These are phyloP conservation scores for Gymnopus androsaceus DNA, from an alignment of 1,284 basidiomycete species.

Conservation along the genomic window DNA sequence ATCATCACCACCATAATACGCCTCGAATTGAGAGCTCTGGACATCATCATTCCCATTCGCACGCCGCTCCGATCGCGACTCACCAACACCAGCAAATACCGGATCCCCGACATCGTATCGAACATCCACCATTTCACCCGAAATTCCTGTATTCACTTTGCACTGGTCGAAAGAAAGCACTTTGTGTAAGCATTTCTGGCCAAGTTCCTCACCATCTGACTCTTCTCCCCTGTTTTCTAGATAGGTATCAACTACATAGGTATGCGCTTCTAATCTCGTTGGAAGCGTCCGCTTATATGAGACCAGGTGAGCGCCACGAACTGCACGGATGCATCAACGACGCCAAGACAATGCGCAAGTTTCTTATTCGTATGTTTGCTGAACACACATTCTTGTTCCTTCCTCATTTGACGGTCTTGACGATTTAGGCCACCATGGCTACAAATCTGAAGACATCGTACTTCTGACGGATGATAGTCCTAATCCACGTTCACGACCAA, in stretches of 20 bases:
- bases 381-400: neutral
- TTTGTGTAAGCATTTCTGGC: slow-evolving; percentile 53
- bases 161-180: slow-evolving; percentile 68
- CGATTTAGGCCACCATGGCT: slow-evolving; percentile 57
- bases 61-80: neutral
- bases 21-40: slow-evolving; percentile 1
- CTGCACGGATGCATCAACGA: slow-evolving; percentile 80
- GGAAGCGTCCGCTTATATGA: no score
- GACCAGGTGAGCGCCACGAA: slow-evolving; percentile 56
- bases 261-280: no score
- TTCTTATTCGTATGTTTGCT: slow-evolving; percentile 62
- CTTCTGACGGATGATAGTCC: slow-evolving; percentile 75
- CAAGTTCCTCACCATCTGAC: slow-evolving; percentile 9
- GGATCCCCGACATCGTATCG: neutral
- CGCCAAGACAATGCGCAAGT: slow-evolving; percentile 67
- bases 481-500: slow-evolving; percentile 67
- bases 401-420: neutral
- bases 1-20: slow-evolving; percentile 4
- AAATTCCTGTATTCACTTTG: slow-evolving; percentile 70
- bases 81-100: slow-evolving; percentile 4
- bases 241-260: slow-evolving; percentile 88
- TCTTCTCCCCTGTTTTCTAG: slow-evolving; percentile 34
- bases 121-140: slow-evolving; percentile 15
- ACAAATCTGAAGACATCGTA: slow-evolving; percentile 72
- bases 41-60: slow-evolving; percentile 14